Conservation (phyloP, 257 asterid species). For the Echium plantagineum region DNA sequence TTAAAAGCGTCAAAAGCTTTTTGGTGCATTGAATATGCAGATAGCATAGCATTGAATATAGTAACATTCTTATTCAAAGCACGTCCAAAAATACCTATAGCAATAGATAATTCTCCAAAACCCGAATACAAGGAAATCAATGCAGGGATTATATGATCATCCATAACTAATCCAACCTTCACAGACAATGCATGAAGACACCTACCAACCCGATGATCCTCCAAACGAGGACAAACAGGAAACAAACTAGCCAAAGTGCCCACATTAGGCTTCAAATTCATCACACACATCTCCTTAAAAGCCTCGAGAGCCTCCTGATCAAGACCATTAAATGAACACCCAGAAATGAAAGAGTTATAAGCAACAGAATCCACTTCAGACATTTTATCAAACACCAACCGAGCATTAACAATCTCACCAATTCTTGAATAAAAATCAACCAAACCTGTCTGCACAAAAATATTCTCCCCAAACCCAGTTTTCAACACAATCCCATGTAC, state of each 20-base stretch:
- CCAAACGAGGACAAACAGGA: slow-evolving; percentile 38
- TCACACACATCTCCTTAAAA: slow-evolving; percentile 22
- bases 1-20: slow-evolving; percentile 19
- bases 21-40: slow-evolving; percentile 33
- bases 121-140: slow-evolving; percentile 46
- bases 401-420: slow-evolving; percentile 35
- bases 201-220: slow-evolving; percentile 16
- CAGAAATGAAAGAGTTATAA: slow-evolving; percentile 60
- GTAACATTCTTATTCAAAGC: slow-evolving; percentile 16
- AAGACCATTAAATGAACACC: slow-evolving; percentile 42
- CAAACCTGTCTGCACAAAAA: slow-evolving; percentile 42
- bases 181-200: slow-evolving; percentile 40
- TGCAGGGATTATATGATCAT: slow-evolving; percentile 38
- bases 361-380: slow-evolving; percentile 42
- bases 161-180: slow-evolving; percentile 33
- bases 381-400: slow-evolving; percentile 42
- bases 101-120: slow-evolving; percentile 29
- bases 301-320: slow-evolving; percentile 23
- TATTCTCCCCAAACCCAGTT: slow-evolving; percentile 35
- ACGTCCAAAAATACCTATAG: slow-evolving; percentile 26
- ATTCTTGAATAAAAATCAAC: slow-evolving; percentile 33
- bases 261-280: slow-evolving; percentile 37
- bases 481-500: slow-evolving; percentile 30
- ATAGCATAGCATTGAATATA: slow-evolving; percentile 50
- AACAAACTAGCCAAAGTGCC: slow-evolving; percentile 47